A percentile compares a stretch with the other conserved stretches of the same genome.
Conservation (phyloP, 345 rosid species). For the Brassica napus region Da-Ae NC_063447.1:52261501-52262000, state of each 20-base stretch:
- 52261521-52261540: constrained; percentile 60
- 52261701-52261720: constrained; percentile 41
- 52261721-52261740: constrained; percentile 71
- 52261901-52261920: constrained; percentile 74
- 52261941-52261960: not conserved
- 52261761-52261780: constrained; percentile 64
- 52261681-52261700: not conserved
- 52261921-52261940: constrained; percentile 54
- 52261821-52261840: constrained; percentile 58
- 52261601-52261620: constrained; percentile 23
- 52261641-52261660: not conserved
- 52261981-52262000: not conserved
- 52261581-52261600: constrained; percentile 79
- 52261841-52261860: constrained; percentile 24
- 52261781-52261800: constrained; percentile 40
- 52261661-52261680: not conserved
- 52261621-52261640: not conserved
- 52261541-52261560: constrained; percentile 84
- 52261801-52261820: constrained; percentile 41
- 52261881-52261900: constrained; percentile 50
- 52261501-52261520: not conserved
- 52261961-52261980: not conserved
- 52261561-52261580: constrained; percentile 51
- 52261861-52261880: constrained; percentile 35
- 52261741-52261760: constrained; percentile 63